phyloP scores from a whole-genome alignment of 2,329 filamentous ascomycete species.

The Lasiodiplodia theobromae region DNA sequence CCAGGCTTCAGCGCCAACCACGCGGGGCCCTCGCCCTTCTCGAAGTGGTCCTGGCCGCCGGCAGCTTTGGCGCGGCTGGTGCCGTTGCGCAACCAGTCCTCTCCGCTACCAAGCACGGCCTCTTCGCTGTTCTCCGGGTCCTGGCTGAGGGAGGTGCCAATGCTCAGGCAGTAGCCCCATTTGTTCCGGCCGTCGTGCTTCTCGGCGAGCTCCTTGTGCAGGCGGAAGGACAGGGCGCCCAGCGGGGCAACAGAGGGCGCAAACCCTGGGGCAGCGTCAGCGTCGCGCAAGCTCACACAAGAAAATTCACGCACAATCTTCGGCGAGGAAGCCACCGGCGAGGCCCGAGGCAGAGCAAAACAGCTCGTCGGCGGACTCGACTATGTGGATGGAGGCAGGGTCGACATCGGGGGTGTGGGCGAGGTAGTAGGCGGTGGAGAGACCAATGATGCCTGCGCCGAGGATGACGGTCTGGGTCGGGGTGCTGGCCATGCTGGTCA shows the following conservation, averaged over 20 bases:
- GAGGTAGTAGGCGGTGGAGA: slow-evolving; percentile 68
- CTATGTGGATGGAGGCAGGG: slow-evolving; percentile 60
- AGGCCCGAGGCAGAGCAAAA: slow-evolving; percentile 78
- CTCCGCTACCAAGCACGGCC: slow-evolving; percentile 55
- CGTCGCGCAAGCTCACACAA: slow-evolving; percentile 1
- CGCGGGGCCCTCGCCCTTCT: slow-evolving; percentile 51
- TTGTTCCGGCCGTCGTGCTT: slow-evolving; percentile 62
- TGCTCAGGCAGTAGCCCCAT: slow-evolving; percentile 68
- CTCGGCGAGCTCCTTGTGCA: slow-evolving; percentile 69
- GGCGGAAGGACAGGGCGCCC: slow-evolving; percentile 71
- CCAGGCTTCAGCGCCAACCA: slow-evolving; percentile 67
- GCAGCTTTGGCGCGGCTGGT: slow-evolving; percentile 67
- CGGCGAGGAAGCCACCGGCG: slow-evolving; percentile 76
- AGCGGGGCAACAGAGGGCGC: slow-evolving; percentile 63
- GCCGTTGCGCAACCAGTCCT: slow-evolving; percentile 72
- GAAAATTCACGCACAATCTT: slow-evolving; percentile 62
- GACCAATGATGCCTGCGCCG: slow-evolving; percentile 54
- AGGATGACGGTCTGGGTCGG: slow-evolving; percentile 46
- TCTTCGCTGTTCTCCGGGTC: slow-evolving; percentile 49
- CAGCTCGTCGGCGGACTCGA: slow-evolving; percentile 66
- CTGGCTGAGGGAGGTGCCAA: slow-evolving; percentile 63
- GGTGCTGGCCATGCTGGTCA: slow-evolving; percentile 5
- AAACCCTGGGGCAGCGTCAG: slow-evolving; percentile 57
- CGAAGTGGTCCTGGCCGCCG: slow-evolving; percentile 42
- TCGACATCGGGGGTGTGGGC: slow-evolving; percentile 51